These are phyloP conservation scores for Arthromyces matolae DNA, from an alignment of 768 basidiomycete species.

Conservation along the genomic window DNA sequence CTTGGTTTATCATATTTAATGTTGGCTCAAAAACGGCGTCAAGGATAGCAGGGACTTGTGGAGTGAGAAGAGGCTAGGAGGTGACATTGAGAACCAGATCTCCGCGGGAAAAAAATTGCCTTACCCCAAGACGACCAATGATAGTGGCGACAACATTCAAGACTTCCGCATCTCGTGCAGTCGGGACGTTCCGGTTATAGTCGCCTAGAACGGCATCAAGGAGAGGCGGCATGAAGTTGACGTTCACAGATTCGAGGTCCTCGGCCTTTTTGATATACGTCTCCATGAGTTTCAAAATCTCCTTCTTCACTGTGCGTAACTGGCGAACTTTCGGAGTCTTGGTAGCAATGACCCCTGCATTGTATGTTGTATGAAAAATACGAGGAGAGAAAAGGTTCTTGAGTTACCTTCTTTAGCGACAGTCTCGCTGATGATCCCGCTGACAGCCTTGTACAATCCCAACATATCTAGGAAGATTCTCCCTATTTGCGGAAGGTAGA, in stretches of 20 bases:
- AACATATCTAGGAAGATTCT: constrained; percentile 98
- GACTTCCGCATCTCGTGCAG: constrained; percentile 94
- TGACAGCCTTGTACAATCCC: constrained; percentile 95
- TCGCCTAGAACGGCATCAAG: constrained; percentile 98
- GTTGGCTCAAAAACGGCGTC: constrained; percentile 98
- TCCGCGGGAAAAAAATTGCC: constrained; percentile 24
- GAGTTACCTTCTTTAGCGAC: constrained; percentile 74
- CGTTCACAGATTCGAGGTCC: constrained; percentile 90
- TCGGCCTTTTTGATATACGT: constrained; percentile 97
- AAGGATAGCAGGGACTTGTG: constrained; percentile 91
- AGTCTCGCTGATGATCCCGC: constrained; percentile 91
- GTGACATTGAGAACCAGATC: constrained; percentile 9
- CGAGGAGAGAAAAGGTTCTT: not conserved
- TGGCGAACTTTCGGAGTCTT: constrained; percentile 96
- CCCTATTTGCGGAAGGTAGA: constrained; percentile 96
- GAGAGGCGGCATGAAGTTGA: constrained; percentile 88
- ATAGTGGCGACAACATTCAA: constrained; percentile 97
- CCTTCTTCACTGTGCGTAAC: constrained; percentile 95
- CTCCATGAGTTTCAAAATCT: constrained; percentile 95
- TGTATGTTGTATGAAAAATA: constrained; percentile 3
- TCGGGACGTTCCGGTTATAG: constrained; percentile 90
- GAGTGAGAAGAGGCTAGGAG: constrained; percentile 72
- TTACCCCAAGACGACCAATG: constrained; percentile 80
- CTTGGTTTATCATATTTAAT: constrained; percentile 98
- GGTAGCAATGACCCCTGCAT: constrained; percentile 80